Evolutionary conservation across 2,329 filamentous ascomycete species (phyloP).

Genomic region (Sclerotinia minor): DNA sequence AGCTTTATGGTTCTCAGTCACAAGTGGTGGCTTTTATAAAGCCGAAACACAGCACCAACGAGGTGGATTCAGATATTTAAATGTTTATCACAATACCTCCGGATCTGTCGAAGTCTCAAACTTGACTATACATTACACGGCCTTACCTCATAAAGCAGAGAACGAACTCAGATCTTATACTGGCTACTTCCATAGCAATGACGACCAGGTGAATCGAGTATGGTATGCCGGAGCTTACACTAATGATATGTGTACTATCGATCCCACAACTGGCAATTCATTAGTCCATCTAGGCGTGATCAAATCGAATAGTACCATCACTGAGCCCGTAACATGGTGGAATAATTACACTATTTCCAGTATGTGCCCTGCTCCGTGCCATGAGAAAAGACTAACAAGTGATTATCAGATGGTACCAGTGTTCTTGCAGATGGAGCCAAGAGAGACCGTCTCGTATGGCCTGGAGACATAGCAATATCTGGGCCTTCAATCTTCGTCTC

Average conservation of each 20-base stretch:
- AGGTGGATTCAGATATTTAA: constrained; percentile 56
- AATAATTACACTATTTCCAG: constrained; percentile 20
- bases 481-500: constrained; percentile 55
- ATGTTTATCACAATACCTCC: constrained; percentile 43
- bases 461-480: constrained; percentile 61
- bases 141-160: constrained; percentile 42
- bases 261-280: constrained; percentile 40
- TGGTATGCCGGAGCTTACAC: constrained; percentile 53
- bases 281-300: constrained; percentile 21
- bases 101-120: constrained; percentile 38
- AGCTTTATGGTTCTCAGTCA: constrained; percentile 49
- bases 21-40: constrained; percentile 44
- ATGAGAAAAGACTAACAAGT: constrained; percentile 38
- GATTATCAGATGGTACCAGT: constrained; percentile 33
- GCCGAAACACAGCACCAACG: constrained; percentile 47
- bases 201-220: constrained; percentile 53
- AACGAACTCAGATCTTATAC: constrained; percentile 47
- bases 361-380: neutral
- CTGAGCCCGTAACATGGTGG: constrained; percentile 16
- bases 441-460: constrained; percentile 60
- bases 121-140: constrained; percentile 42
- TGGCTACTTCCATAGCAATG: constrained; percentile 54
- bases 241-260: constrained; percentile 33
- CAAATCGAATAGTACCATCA: neutral
- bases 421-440: constrained; percentile 55